Percentiles rank a stretch among this genome's conserved stretches.
Evolutionary conservation across 371 early-diverging fungal species (phyloP).

Genomic region (Dichotomocladium elegans): DNA sequence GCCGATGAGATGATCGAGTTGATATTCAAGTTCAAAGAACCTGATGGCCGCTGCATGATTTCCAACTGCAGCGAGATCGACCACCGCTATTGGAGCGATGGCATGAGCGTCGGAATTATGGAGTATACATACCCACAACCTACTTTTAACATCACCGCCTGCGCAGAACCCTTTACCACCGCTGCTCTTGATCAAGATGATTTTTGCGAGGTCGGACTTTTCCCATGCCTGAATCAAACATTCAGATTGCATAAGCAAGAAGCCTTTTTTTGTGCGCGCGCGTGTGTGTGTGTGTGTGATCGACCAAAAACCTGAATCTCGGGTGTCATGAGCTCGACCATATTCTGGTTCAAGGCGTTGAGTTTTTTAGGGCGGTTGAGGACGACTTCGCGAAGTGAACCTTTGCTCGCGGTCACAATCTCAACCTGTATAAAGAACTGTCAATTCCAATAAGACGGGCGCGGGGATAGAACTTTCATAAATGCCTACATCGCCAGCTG

Average conservation of each 20-base stretch:
- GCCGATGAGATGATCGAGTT: constrained; percentile 89
- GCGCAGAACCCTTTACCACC: constrained; percentile 91
- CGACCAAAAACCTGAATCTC: constrained; percentile 64
- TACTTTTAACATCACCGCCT: constrained; percentile 93
- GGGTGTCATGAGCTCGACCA: constrained; percentile 82
- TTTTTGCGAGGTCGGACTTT: constrained; percentile 82
- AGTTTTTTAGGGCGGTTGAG: constrained; percentile 87
- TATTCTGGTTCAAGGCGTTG: constrained; percentile 84
- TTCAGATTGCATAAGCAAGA: not conserved
- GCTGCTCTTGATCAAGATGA: constrained; percentile 77
- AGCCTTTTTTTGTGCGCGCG: not conserved
- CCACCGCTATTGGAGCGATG: constrained; percentile 29
- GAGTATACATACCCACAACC: not conserved
- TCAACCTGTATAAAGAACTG: constrained; percentile 32
- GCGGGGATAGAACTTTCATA: no score
- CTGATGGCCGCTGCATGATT: constrained; percentile 54
- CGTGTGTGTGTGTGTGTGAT: not conserved
- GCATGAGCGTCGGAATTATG: not conserved
- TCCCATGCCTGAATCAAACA: constrained; percentile 75
- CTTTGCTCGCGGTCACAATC: constrained; percentile 44
- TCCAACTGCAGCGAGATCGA: constrained; percentile 35
- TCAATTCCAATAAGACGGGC: no score
- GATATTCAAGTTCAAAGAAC: constrained; percentile 93
- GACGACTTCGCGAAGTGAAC: constrained; percentile 48
- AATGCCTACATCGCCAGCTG: constrained; percentile 13